phyloP scores from a whole-genome alignment of 805 yeast genomes.

The Kuraishia capsulata region DNA sequence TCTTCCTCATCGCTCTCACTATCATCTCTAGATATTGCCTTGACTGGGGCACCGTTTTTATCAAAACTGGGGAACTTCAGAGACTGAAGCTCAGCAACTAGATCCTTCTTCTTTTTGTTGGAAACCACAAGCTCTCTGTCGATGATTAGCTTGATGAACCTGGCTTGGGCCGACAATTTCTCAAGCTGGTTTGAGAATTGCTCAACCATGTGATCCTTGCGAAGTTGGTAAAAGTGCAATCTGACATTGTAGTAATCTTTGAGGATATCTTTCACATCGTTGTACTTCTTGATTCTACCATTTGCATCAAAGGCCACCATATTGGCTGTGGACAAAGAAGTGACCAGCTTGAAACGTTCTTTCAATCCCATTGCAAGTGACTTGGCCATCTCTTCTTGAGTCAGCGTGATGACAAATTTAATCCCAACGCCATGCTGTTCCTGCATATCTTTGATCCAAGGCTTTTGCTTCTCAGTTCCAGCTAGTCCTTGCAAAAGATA shows the following conservation, averaged over 20 bases:
- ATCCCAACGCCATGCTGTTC: conserved; percentile 87
- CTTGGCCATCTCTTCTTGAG: conserved; percentile 77
- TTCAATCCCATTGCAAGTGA: conserved; percentile 67
- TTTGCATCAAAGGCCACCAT: conserved; percentile 94
- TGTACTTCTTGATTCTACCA: conserved; percentile 81
- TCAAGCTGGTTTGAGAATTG: conserved; percentile 68
- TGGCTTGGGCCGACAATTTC: conserved; percentile 72
- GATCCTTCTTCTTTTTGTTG: conserved; percentile 59
- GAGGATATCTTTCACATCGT: conserved; percentile 65
- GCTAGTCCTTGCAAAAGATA: conserved; percentile 63
- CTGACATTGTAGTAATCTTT: conserved; percentile 81
- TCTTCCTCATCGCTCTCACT: conserved; percentile 21
- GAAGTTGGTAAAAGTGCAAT: conserved; percentile 80
- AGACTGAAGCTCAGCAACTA: conserved; percentile 54
- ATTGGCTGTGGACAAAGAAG: conserved; percentile 63
- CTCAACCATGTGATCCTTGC: conserved; percentile 73
- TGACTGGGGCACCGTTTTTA: conserved; percentile 56
- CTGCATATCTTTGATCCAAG: conserved; percentile 92
- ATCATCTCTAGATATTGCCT: conserved; percentile 33
- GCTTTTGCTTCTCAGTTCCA: conserved; percentile 63
- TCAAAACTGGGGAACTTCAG: conserved; percentile 71
- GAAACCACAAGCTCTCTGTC: conserved; percentile 62
- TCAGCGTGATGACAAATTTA: conserved; percentile 66
- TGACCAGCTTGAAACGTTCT: conserved; percentile 72
- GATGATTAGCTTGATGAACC: conserved; percentile 85